Conservation (phyloP, 2,329 filamentous ascomycete genomes). For the Falciphora oryzae region DNA sequence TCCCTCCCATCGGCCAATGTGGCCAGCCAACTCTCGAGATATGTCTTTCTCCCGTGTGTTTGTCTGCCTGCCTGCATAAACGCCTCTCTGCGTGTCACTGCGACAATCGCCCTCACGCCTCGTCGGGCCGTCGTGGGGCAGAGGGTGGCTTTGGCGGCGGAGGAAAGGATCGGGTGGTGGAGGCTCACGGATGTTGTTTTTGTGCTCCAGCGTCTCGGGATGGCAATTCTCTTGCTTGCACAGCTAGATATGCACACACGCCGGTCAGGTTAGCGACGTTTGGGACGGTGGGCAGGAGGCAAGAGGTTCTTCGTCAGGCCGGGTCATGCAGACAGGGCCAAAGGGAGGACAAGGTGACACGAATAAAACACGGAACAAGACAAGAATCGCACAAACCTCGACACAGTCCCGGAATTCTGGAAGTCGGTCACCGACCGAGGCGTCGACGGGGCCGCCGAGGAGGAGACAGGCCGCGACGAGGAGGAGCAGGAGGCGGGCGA, state of each 20-base stretch:
- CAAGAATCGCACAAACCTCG: constrained; percentile 49
- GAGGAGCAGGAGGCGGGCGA: constrained; percentile 22
- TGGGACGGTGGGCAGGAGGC: background rate
- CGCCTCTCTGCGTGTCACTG: background rate
- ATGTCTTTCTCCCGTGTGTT: background rate
- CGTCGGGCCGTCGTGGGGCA: too few species aligned
- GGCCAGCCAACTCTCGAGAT: too few species aligned
- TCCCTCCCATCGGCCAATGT: too few species aligned
- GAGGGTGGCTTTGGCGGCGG: constrained; percentile 9
- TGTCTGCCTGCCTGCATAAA: background rate
- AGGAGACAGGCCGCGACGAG: constrained; percentile 30
- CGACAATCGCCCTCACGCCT: background rate
- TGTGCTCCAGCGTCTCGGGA: constrained; percentile 40
- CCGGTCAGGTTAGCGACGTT: background rate
- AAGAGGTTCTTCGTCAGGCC: background rate
- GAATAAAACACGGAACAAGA: background rate
- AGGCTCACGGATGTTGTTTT: constrained; percentile 62
- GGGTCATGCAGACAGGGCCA: background rate
- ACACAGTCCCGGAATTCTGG: constrained; percentile 87
- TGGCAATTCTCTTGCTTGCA: constrained; percentile 78
- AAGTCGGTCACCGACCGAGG: constrained; percentile 77
- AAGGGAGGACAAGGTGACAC: background rate
- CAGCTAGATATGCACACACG: constrained; percentile 44
- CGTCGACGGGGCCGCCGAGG: constrained; percentile 44
- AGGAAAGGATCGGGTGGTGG: constrained; percentile 11